Evolutionary conservation across 371 early-diverging fungal species (phyloP).

Genomic region (Mortierella sp.): DNA sequence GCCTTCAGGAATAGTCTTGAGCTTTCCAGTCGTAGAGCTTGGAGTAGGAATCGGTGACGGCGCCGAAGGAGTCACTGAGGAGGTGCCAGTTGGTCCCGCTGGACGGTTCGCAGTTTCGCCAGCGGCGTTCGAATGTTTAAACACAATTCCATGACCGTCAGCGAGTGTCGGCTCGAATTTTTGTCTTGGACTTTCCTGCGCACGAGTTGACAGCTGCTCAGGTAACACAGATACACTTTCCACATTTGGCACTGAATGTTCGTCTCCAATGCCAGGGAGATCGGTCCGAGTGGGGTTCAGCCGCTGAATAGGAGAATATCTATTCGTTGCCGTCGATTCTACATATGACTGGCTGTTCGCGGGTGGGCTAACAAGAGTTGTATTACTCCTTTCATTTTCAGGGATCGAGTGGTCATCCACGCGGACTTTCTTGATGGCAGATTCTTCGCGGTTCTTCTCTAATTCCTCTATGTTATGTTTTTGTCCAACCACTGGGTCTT

Average conservation of each 20-base stretch:
- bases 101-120: background rate
- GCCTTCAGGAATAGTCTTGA: background rate
- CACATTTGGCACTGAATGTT: background rate
- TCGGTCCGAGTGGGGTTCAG: background rate
- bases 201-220: background rate
- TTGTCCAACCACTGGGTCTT: conserved; percentile 4
- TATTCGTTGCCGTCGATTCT: background rate
- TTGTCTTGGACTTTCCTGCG: background rate
- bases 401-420: background rate
- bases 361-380: background rate
- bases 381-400: background rate
- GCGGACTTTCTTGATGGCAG: conserved; percentile 14
- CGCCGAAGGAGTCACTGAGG: background rate
- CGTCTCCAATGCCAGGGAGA: background rate
- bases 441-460: background rate
- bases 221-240: conserved; percentile 1
- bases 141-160: background rate
- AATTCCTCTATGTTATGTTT: conserved; percentile 20
- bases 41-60: background rate
- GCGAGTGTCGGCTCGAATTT: background rate
- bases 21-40: background rate
- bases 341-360: background rate
- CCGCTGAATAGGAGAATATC: background rate
- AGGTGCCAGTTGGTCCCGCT: too few relatives aligned
- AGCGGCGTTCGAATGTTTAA: background rate